Evolutionary conservation across 176 grass and related monocot genomes (phyloP), one percentile per base, ranked within the genome.

Genomic region (Musa troglodytarum): DNA sequence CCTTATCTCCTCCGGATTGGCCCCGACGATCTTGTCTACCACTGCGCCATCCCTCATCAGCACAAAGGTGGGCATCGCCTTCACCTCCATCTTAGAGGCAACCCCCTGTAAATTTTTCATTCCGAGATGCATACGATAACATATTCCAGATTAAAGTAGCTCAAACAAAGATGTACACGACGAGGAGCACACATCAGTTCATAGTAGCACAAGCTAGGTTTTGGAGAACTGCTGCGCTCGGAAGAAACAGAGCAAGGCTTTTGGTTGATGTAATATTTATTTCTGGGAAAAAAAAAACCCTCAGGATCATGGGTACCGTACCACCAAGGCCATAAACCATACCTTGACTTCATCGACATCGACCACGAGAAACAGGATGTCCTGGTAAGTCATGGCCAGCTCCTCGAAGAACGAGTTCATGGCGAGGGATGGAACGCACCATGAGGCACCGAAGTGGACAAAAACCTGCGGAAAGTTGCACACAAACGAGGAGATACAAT

Each of bases 341-440:
- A 99, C 90, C 90, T 87, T 86, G 56, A 88, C 61, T 81, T 94
- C 95, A 74, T 99, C 95, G 54, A 99, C 95, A 79, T 99, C 95
- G 29, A 94, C 86, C 49, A 80, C 69, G 82, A 94, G 88, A 87
- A 94, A 94, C 78, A 92, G 65, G 10, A 79, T 59, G 29, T 89
- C 82, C 54, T 85, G 86, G 76, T 89, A 78, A 23, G 86, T 89
- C 63, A 84, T 82, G 52, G 90, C 91, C 50, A 99, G 76, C 73
- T 99, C 95, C 52, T 94, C 91, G 66, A 94, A 99, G 81, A 86
- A 89, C 80, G 87, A 82, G 78, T 99, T 94, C 95, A 94, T 94
- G 66, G 95, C 87, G 49, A 93, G 86, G 16, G 90, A 99, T 52
- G 95, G 92, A 24, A 92, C 91, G 80, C 95, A 94, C 91, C 95